Conservation (phyloP, 306 rosid genomes). For the Alnus rubra region DNA sequence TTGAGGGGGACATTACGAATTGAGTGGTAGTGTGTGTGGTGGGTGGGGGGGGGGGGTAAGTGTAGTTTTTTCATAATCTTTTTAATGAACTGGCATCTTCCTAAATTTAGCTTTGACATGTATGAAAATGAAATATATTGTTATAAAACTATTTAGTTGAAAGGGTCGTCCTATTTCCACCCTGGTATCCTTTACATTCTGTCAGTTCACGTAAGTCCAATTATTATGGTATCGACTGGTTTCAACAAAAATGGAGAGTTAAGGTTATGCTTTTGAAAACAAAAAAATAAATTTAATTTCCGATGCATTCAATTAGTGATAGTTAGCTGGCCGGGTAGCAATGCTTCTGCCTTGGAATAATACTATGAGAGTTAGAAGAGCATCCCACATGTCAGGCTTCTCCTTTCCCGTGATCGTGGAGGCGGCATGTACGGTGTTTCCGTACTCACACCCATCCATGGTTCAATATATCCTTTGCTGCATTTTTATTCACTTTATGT, state of each 20-base stretch:
- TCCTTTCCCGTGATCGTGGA: conserved; percentile 60
- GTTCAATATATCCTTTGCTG: conserved; percentile 45
- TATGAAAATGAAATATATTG: background rate
- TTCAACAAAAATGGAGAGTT: background rate
- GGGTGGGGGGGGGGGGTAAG: too few relatives aligned
- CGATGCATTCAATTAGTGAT: conserved; percentile 7
- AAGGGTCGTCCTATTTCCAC: background rate
- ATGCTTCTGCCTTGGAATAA: conserved; percentile 19
- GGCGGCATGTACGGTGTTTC: conserved; percentile 44
- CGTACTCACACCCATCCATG: conserved; percentile 70
- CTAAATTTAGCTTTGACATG: too few relatives aligned
- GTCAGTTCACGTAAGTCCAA: background rate
- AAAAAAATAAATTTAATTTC: background rate
- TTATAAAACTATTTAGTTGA: background rate
- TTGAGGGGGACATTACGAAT: too few relatives aligned
- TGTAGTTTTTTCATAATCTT: too few relatives aligned
- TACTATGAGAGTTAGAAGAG: conserved; percentile 74
- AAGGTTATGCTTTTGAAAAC: background rate
- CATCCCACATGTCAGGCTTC: conserved; percentile 72
- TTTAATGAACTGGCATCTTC: too few relatives aligned
- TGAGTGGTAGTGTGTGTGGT: too few relatives aligned
- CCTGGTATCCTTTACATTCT: background rate
- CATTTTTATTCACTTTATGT: conserved; percentile 14
- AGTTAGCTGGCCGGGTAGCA: too few relatives aligned
- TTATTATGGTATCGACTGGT: background rate